Base-by-base conservation (phyloP, 352 stramenopile genomes). In the Globisporangium mamillatum region DNA sequence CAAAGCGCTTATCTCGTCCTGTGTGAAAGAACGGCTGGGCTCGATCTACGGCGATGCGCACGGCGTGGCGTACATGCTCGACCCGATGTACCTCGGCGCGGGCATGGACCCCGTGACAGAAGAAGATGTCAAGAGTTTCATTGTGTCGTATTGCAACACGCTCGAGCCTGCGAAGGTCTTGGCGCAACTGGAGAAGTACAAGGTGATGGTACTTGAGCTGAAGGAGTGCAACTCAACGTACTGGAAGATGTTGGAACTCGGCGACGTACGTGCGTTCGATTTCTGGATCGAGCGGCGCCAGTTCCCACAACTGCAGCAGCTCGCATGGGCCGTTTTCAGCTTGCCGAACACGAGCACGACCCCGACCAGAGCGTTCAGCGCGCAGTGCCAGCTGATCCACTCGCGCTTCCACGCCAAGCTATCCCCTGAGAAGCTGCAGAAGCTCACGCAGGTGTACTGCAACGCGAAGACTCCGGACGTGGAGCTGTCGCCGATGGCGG, bases 1-100 rank as follows among this genome's bases (percentile, higher is more conserved):
- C 67, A 92, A 90, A 67, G 81, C 84, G 20, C 69, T 92, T 16
- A 83, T 92, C 57, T 74, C 75, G 41, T 88, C 84, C 29, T 90
- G 78, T 55, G 72, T 92, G 22, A 80, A 77, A 22, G 84, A 92
- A 50, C 78, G 84, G 1, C 79, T 92, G n/a, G 74, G 84, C 52
- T 77, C 75, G 20, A 86, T 90, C 64, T 92, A 92, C 36, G 75
- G 81, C 4, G 74, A 87, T 22, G 77, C 74, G 4, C 84, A 90
- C 36, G 84, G 84, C 22, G 75, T 92, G 36, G 81, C 81, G 7
- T 88, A 84, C 65, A 65, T 86, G 52, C 62, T 92, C 24, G 84
- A 92, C 34, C 84, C 84, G 1, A 69, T 88, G 12, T 81, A 81
- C 58, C 67, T 90, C 18, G 84, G 80, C 32, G 67, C 66, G 34